Base-by-base conservation (phyloP, 2,329 filamentous ascomycete species). In the Cadophora gregata region DNA sequence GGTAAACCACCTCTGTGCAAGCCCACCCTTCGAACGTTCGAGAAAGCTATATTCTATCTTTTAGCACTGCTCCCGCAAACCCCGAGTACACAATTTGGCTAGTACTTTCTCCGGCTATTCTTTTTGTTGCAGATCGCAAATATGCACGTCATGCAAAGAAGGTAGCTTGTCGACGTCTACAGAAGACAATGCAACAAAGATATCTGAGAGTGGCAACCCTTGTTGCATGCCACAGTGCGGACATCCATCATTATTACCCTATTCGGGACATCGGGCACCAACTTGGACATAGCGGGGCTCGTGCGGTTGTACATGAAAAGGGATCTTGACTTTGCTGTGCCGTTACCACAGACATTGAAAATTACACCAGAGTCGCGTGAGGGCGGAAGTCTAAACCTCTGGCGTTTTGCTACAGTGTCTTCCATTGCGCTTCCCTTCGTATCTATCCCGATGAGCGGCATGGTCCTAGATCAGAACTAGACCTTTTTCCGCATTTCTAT, bases 101-200 rank as follows among this genome's bases (percentile, higher is more conserved):
- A 47, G 42, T 65, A 33, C 25, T n/a, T 58, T 58, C 21, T 36
- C 55, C 27, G 21, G 14, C n/a, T 5, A 58, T 24, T 25, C 21
- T 21, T 25, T 58, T 36, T 58, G 55, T 42, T 58, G 33, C 55
- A 42, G 12, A 42, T 58, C 55, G 55, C 55, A 58, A 42, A 58
- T 58, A 58, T 58, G 55, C 55, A 58, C 55, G 55, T 58, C 55
- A 56, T 56, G 53, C n/a, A 38, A 42, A 38, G 21, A 25, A 2
- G n/a, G 55, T 14, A 25, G 21, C 29, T 25, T 42, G 8, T 42
- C 31, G 5, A 58, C 12, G 31, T 38, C 12, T 24, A 9, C 33
- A 21, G 21, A 12, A 58, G 55, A 25, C 55, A 58, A 58, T 25
- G 31, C 55, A 38, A 36, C 33, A 33, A 38, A 14, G 1, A 21